Base-by-base conservation (phyloP, 1,284 basidiomycete species). In the Leccinum insigne region DNA sequence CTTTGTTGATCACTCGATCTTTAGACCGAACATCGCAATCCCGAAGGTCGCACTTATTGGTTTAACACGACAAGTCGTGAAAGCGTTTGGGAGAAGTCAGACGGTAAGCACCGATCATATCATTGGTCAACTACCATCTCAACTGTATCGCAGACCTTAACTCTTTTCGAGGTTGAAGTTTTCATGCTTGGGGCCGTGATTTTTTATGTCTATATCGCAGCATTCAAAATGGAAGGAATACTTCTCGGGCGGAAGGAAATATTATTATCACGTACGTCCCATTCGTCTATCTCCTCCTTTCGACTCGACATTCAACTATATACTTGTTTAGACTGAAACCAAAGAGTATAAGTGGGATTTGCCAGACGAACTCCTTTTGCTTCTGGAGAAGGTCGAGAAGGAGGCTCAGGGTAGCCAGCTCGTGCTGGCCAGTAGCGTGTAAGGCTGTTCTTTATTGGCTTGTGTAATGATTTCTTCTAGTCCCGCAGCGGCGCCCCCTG, bases 301-400 rank as follows among this genome's bases (percentile, higher is more conserved):
- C 32, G 32, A 5, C 23, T 23, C 23, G 23, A 23, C 23, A 23
- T 5, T 23, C 1, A 23, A 23, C 23, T 23, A 23, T 23, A 23
- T 23, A 23, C 1, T 1, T 23, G 23, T 23, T 1, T 66, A 38
- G n/a, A 92, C 90, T 35, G 89, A 91, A 61, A 83, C 86, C 18
- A 94, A 93, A 70, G 91, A 93, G 75, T 95, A 93, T n/a, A 95
- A 96, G 82, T 98, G 96, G 96, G 93, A 96, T 68, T 92, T 96
- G 86, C 96, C 96, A 21, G 89, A 93, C 63, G 95, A 97, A 72
- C 85, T 98, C 32, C 79, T 91, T 23, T 82, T 92, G 26, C 78
- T 96, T 16, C 83, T 95, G 61, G 91, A 94, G 74, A 90, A 91
- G 72, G 90, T 96, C 2, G 93, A 94, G 76, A 91, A 91, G 70